Evolutionary conservation across 768 basidiomycete species (phyloP), one percentile per base, ranked within the genome.

Genomic region (Symmetrospora coprosmae): DNA sequence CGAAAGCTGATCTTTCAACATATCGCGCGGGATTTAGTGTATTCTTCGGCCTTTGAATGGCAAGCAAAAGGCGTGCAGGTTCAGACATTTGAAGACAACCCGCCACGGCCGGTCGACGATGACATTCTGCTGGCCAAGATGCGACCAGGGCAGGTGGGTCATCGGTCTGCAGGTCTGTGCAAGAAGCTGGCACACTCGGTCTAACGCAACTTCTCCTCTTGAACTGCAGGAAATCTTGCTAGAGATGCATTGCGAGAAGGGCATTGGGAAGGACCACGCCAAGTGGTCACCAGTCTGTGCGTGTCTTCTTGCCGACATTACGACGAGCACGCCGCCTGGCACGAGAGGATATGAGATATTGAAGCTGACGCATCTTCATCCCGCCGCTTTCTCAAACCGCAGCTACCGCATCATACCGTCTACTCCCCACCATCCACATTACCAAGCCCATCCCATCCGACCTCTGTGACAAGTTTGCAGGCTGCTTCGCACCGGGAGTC

Each of bases 361-460:
- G 9, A 37, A 46, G 43, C 31, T 19, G n/a, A 9, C 6, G 19
- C 30, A 11, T n/a, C 21, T 14, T 4, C 27, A 11, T 35, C 23
- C 40, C 25, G 9, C 27, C 21, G 9, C 2, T 33, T 28, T 27
- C 25, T 4, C 2, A 2, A 17, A 38, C 9, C 28, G 30, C 64
- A 90, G 92, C 92, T 2, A 96, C 91, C 6, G 92, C 94, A 2
- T 87, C 90, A 0, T 99, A 97, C 71, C 85, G 94, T 49, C 78
- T 94, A 5, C 79, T 94, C 30, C 94, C 94, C 0, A 77, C 85
- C 65, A 85, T 99, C 71, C 71, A 77, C 48, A 74, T 84, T 63
- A 79, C 75, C 61, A 81, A 82, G 64, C 84, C 85, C 0, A 83
- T 96, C 30, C 85, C 88, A 0, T 78, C 81, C 6, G 76, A 82